Evolutionary conservation across 2,329 filamentous ascomycete genomes (phyloP).

Genomic region (Fusarium buxicola): DNA sequence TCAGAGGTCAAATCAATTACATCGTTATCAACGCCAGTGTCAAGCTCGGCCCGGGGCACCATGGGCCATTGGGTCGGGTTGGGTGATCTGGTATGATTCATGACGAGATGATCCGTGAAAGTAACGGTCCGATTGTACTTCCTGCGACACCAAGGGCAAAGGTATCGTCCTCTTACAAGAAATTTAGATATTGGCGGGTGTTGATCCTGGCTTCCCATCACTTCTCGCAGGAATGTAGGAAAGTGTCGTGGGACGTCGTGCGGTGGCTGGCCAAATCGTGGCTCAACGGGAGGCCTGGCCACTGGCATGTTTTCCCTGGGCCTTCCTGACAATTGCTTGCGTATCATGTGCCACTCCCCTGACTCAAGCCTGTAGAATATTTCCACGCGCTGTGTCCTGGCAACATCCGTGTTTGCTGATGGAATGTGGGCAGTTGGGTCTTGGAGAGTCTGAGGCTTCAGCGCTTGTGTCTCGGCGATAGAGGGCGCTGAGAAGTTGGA

Average conservation of each 20-base stretch:
- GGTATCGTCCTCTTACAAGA: neutral
- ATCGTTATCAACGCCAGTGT: neutral
- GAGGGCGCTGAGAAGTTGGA: neutral
- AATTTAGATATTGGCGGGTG: conserved; percentile 4
- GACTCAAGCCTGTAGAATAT: too few relatives aligned
- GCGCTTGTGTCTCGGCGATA: too few relatives aligned
- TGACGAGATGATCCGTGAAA: conserved; percentile 8
- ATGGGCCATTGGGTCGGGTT: neutral
- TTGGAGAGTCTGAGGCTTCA: too few relatives aligned
- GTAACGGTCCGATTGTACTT: neutral
- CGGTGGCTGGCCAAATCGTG: conserved; percentile 8
- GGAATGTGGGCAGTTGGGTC: too few relatives aligned
- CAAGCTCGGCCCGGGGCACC: neutral
- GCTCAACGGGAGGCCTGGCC: neutral
- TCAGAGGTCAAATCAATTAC: conserved; percentile 11
- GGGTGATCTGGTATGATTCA: neutral
- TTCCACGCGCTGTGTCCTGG: too few relatives aligned
- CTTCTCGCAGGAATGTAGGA: neutral
- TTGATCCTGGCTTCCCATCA: conserved; percentile 3
- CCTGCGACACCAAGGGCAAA: conserved; percentile 1
- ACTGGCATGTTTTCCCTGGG: too few relatives aligned
- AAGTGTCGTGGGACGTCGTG: conserved; percentile 7
- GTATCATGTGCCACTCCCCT: too few relatives aligned
- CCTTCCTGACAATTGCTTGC: too few relatives aligned
- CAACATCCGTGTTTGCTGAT: too few relatives aligned